Conservation (phyloP, 176 grass and related monocot genomes). For the Lolium multiflorum region DNA sequence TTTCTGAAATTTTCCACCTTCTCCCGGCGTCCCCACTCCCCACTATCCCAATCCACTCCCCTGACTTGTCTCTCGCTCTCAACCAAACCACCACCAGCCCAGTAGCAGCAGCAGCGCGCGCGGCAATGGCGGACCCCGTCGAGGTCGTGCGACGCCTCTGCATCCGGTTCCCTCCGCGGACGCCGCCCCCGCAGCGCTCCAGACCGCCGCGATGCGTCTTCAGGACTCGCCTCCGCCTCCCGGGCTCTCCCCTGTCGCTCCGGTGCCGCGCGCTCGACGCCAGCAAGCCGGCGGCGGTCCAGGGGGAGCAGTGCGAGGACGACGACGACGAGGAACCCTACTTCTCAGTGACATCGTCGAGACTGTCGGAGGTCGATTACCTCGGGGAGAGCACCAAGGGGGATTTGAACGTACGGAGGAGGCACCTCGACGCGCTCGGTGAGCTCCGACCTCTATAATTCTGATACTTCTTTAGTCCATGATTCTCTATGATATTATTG, state of each 20-base stretch:
- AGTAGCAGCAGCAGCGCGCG: background rate
- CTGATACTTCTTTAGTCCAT: background rate
- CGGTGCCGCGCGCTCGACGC: slow-evolving; percentile 54
- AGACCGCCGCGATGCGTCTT: background rate
- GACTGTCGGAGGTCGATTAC: slow-evolving; percentile 88
- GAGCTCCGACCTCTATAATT: slow-evolving; percentile 37
- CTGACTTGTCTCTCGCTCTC: background rate
- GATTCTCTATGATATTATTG: background rate
- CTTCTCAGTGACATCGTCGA: slow-evolving; percentile 89
- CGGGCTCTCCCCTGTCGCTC: slow-evolving; percentile 36
- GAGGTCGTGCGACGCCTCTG: slow-evolving; percentile 48
- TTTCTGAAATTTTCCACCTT: background rate
- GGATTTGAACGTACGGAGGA: slow-evolving; percentile 81
- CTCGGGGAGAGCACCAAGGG: slow-evolving; percentile 95
- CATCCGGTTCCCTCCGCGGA: background rate
- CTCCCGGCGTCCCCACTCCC: slow-evolving; percentile 13
- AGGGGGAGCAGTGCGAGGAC: slow-evolving; percentile 47
- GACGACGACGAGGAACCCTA: slow-evolving; percentile 63
- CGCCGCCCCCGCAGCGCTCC: background rate
- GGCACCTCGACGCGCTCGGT: slow-evolving; percentile 77
- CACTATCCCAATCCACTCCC: slow-evolving; percentile 30
- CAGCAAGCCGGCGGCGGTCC: slow-evolving; percentile 38
- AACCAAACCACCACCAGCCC: background rate
- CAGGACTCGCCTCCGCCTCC: slow-evolving; percentile 15
- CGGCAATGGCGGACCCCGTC: slow-evolving; percentile 53